Evolutionary conservation across 345 rosid genomes (phyloP), one percentile per base, ranked within the genome.

Genomic region (Viola odorata): DNA sequence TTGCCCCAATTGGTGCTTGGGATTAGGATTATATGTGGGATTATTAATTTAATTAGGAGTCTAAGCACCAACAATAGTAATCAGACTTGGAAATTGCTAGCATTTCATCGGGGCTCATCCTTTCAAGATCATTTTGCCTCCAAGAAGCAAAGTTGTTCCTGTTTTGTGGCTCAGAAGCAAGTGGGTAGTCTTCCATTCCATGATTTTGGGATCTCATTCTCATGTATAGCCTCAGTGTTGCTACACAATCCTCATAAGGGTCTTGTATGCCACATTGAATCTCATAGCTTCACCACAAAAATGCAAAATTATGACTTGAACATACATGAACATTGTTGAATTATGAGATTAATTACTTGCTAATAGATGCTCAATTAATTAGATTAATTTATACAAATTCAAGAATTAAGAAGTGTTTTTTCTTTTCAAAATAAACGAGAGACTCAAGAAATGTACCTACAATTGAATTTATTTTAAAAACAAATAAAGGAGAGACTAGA

Each of bases 31-130:
- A n/a, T n/a, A n/a, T n/a, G 32, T 23, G 32, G 32, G 32, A 23
- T 23, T 23, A 23, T 23, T 23, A 23, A 44, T 8, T 8, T 23
- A 23, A 23, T 23, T 49, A 69, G 17, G 89, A 80, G 65, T 91
- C 96, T 73, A 91, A 63, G 73, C 96, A 91, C 98, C 98, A 91
- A 36, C 98, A 91, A 58, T 89, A 85, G 66, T 82, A 89, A 60
- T 91, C 96, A 5, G 96, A 87, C 65, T 85, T 85, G 53, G 96
- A 89, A 41, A 87, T 77, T 3, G 73, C 75, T 13, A 85, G 73
- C 85, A 89, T 62, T 50, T 82, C 89, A 37, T 87, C 78, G 1
- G 98, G 95, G 69, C 57, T 73, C 96, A 89, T 87, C 73, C 85
- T 81, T 75, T 87, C 96, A 14, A 87, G 84, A 68, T 91, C 96